A percentile compares a stretch with the other conserved stretches of the same genome.
These are phyloP conservation scores for Singerocomus inundabilis DNA, from an alignment of 1,284 basidiomycete species.

Conservation along the genomic window DNA sequence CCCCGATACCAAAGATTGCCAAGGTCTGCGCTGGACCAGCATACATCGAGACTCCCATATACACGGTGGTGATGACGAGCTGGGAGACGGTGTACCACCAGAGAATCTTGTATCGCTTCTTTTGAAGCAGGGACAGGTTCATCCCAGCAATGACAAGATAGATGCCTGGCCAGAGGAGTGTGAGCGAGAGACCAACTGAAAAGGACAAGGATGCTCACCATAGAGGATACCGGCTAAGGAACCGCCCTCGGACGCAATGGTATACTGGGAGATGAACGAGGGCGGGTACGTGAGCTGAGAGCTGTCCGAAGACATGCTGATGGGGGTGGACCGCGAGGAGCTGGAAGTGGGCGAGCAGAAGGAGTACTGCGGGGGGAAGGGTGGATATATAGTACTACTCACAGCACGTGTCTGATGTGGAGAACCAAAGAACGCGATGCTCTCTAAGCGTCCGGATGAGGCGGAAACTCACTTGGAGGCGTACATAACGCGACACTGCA, in stretches of 20 bases:
- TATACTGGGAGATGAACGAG: constrained; percentile 12
- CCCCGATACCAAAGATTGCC: constrained; percentile 11
- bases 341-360: too few species aligned
- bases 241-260: constrained; percentile 20
- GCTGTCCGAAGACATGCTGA: constrained; percentile 13
- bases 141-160: constrained; percentile 17
- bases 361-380: too few species aligned
- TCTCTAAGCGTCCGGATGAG: too few species aligned
- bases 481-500: too few species aligned
- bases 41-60: constrained; percentile 18
- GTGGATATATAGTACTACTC: too few species aligned
- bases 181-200: background rate
- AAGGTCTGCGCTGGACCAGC: constrained; percentile 14
- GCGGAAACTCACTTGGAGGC: too few species aligned
- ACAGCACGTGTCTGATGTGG: too few species aligned
- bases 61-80: constrained; percentile 21
- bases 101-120: constrained; percentile 21
- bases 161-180: constrained; percentile 8
- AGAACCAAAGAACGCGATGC: too few species aligned
- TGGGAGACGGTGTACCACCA: constrained; percentile 14
- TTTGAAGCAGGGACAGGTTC: constrained; percentile 19
- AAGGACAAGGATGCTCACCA: constrained; percentile 2
- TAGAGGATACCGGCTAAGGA: constrained; percentile 21
- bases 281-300: constrained; percentile 11
- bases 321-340: background rate